Conservation (phyloP, 2,329 filamentous ascomycete species). For the Sphaceloma murrayae region DNA sequence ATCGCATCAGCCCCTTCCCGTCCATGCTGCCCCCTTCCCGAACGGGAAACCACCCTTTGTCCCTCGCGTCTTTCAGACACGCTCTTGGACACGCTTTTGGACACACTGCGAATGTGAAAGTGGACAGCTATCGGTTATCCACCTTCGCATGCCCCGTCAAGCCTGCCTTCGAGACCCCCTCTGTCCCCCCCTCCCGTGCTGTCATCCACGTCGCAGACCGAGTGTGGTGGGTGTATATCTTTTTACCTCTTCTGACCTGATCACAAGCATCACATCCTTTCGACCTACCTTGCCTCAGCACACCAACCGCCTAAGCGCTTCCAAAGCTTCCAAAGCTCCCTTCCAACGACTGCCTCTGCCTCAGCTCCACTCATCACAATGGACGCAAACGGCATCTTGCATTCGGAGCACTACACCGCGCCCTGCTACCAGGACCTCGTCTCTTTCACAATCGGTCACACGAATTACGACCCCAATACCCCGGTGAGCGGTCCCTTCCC, state of each 20-base stretch:
- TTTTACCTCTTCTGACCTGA: background rate
- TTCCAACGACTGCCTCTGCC: background rate
- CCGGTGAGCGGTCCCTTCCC: constrained; percentile 20
- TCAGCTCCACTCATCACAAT: background rate
- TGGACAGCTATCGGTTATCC: too few relatives aligned
- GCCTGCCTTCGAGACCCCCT: background rate
- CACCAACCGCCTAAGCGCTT: too few relatives aligned
- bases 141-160: background rate
- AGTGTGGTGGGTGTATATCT: background rate
- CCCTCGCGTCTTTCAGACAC: background rate
- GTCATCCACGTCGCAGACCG: background rate
- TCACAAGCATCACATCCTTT: background rate
- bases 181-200: background rate
- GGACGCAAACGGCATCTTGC: constrained; percentile 2
- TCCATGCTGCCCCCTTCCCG: constrained; percentile 1
- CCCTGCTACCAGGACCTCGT: constrained; percentile 18
- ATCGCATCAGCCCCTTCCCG: constrained; percentile 12
- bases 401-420: background rate
- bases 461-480: constrained; percentile 20
- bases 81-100: too few relatives aligned
- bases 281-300: background rate
- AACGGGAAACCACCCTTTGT: constrained; percentile 9
- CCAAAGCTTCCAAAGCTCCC: too few relatives aligned
- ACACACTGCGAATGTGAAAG: too few relatives aligned
- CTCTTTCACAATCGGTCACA: constrained; percentile 18